Conservation (phyloP, 1,139 yeast genomes). For the Yamadazyma pseudoaaseri region DNA sequence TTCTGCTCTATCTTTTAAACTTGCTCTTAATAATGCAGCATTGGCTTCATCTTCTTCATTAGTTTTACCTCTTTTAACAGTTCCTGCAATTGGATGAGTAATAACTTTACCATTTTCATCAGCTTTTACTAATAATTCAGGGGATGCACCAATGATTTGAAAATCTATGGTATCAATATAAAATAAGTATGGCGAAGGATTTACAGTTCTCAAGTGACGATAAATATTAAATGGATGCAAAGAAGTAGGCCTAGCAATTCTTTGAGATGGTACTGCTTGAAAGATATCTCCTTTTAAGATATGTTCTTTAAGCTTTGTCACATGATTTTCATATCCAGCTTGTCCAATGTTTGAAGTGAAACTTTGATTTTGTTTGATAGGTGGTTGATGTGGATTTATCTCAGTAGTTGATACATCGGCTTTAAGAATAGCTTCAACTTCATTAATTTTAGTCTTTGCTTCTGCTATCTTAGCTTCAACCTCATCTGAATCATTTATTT, state of each 20-base stretch:
- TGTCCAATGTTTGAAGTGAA: conserved; percentile 90
- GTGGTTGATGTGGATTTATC: conserved; percentile 58
- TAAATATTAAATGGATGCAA: conserved; percentile 95
- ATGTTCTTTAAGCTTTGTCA: conserved; percentile 69
- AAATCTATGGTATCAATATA: conserved; percentile 89
- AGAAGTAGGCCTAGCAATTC: conserved; percentile 92
- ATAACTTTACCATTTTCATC: conserved; percentile 71
- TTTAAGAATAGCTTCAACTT: conserved; percentile 52
- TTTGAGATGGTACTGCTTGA: conserved; percentile 97
- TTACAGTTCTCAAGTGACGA: conserved; percentile 89
- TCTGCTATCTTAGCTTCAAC: conserved; percentile 50
- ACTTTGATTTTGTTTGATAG: conserved; percentile 60
- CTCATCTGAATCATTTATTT: conserved; percentile 37
- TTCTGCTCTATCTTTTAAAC: conserved; percentile 92
- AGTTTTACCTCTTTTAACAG: conserved; percentile 86
- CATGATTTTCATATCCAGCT: conserved; percentile 87
- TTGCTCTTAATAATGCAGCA: conserved; percentile 71
- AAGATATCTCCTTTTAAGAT: conserved; percentile 89
- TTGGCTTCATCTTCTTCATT: conserved; percentile 85
- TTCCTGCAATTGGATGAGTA: conserved; percentile 98
- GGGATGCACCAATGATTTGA: conserved; percentile 96
- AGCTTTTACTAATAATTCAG: conserved; percentile 84
- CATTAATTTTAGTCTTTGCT: conserved; percentile 58
- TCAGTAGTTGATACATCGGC: conserved; percentile 33
- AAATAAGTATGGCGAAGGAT: conserved; percentile 95